Evolutionary conservation across 345 rosid species (phyloP), one percentile per base, ranked within the genome.

Genomic region (Gossypium raimondii): DNA sequence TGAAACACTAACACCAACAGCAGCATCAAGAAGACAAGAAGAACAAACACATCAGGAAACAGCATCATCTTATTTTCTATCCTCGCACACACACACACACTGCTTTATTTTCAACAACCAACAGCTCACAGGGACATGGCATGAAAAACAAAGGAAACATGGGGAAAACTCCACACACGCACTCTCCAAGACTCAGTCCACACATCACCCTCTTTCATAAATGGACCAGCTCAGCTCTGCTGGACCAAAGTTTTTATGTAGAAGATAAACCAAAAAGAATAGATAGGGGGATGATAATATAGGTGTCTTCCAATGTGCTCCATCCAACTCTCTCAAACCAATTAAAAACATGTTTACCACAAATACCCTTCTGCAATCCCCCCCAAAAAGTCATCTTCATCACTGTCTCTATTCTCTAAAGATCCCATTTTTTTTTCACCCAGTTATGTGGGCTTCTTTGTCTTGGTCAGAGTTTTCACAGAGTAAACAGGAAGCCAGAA

Each of bases 381-480:
- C 87, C 84, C 77, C 87, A 89, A 83, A 73, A 47, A 73, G 84
- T 85, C 81, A 84, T 87, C 92, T 86, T 86, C 91, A 81, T 88
- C 88, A 81, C 87, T 82, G 82, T 81, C 91, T 84, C 78, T 58
- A 56, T 73, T 72, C 80, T 77, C 85, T 81, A 78, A 73, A 77
- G 75, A 75, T 53, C 11, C 81, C 78, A 22, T 57, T 68, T 67
- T 67, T 48, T 77, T 67, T 48, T 24, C 72, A 67, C 56, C 43
- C 76, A 85, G 83, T 85, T 81, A 86, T 89, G 92, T 90, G 95
- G 93, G 92, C 91, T 87, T 87, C 92, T 75, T 85, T 84, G 89
- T 87, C 89, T 87, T 78, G 93, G 97, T 92, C 92, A 88, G 90
- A 83, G 86, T 86, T 85, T 86, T 81, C 82, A 79, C 87, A 82